Evolutionary conservation across 225 moss, liverwort and hornwort genomes (phyloP), one percentile per base, ranked within the genome.

Genomic region (Takakia lepidozioides): DNA sequence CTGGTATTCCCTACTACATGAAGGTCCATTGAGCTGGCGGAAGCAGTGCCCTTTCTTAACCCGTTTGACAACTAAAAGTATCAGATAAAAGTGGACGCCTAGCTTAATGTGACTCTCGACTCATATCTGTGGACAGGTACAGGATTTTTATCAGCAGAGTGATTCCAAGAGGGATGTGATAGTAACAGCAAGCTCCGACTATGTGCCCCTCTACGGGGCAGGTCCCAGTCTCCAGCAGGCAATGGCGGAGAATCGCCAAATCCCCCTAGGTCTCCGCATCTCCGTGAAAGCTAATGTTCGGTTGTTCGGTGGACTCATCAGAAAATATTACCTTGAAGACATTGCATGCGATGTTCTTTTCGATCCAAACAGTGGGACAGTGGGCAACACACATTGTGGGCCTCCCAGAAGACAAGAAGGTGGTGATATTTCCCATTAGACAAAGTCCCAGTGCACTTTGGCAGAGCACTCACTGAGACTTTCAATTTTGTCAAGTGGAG

Each of bases 161-260:
- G 51, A 66, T 49, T 73, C 78, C 0, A 34, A 66, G 23, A 49
- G 69, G 16, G 63, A 78, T 2, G 46, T 78, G 0, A 37, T 42
- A 10, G 62, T 78, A 48, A 32, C 62, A 27, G 59, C 62, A 20
- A 56, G 41, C 43, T 58, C 78, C 27, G 56, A 66, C 43, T 69
- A 69, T 27, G 66, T 49, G 0, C 78, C 78, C 18, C 28, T 78
- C 45, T 78, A 78, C 32, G 78, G 78, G 4, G 78, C 78, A 30
- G 78, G 78, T 4, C 78, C 78, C 0, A 78, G 73, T 53, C 69
- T 78, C 2, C 52, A 63, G 46, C 73, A 73, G 62, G 69, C 73
- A 21, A 78, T 66, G 3, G 0, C 48, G 7, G 78, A 73, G 49
- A 63, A 73, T 16, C 73, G 69, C 23, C 73, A 63, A 11, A 49